Conservation (phyloP, 169 alveolate genomes). For the Cryptosporidium xiaoi region DNA sequence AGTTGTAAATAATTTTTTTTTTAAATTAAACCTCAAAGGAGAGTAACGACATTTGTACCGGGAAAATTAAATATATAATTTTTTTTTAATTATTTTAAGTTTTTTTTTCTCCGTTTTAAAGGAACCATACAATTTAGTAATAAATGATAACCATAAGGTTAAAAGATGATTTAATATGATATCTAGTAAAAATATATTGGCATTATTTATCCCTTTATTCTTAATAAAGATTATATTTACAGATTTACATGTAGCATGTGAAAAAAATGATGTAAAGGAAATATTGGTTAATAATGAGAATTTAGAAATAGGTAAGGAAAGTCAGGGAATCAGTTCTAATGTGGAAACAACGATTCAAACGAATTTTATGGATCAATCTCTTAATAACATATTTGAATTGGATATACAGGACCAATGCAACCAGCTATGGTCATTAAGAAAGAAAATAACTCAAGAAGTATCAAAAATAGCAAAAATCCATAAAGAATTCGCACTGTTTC, state of each 20-base stretch:
- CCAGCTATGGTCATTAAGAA: conserved; percentile 48
- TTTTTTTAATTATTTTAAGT: no score
- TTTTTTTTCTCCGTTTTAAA: no score
- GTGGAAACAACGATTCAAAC: conserved; percentile 13
- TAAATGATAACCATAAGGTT: no score
- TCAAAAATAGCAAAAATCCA: conserved; percentile 21
- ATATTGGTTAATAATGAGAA: not conserved
- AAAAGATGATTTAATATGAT: no score
- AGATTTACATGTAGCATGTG: not conserved
- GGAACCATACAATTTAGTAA: no score
- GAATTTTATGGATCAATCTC: not conserved
- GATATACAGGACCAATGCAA: conserved; percentile 49
- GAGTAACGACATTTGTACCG: no score
- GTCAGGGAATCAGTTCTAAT: no score
- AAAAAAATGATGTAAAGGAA: not conserved
- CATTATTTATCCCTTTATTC: not conserved
- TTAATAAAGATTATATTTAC: not conserved
- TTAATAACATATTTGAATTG: not conserved
- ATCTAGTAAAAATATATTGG: not conserved
- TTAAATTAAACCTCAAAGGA: no score
- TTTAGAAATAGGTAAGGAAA: no score
- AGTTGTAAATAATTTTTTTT: no score
- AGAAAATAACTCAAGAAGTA: conserved; percentile 9
- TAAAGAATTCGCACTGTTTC: conserved; percentile 17
- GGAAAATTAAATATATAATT: no score